Conservation (phyloP, 163 green algal genomes). For the Scenedesmus sp. region DNA sequence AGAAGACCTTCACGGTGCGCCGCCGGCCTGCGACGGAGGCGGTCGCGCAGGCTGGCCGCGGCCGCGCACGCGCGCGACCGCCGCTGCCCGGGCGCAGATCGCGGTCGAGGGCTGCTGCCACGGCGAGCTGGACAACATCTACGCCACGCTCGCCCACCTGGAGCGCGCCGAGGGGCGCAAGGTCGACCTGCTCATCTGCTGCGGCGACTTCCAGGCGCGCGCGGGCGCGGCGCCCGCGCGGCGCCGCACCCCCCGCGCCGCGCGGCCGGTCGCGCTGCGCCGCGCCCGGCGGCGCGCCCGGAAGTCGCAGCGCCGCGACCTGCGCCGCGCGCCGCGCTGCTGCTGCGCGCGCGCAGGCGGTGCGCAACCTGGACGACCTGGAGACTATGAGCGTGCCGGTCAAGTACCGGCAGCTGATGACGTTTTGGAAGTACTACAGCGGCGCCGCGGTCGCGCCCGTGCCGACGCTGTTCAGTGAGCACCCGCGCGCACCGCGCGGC, state of each 20-base stretch:
- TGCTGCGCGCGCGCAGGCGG: too few species aligned
- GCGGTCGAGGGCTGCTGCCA: slow-evolving; percentile 97
- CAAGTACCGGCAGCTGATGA: slow-evolving; percentile 94
- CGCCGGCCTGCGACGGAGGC: too few species aligned
- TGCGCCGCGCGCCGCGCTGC: too few species aligned
- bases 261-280: too few species aligned
- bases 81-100: slow-evolving; percentile 68
- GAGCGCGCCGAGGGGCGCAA: slow-evolving; percentile 74
- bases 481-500: neutral
- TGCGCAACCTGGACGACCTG: slow-evolving; percentile 96
- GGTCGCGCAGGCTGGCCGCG: too few species aligned
- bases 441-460: slow-evolving; percentile 80
- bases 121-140: slow-evolving; percentile 98
- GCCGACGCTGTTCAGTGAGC: slow-evolving; percentile 94
- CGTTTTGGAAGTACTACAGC: slow-evolving; percentile 97
- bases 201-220: slow-evolving; percentile 96
- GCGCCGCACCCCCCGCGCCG: too few species aligned
- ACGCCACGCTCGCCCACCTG: slow-evolving; percentile 85
- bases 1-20: too few species aligned
- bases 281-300: too few species aligned
- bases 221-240: too few species aligned
- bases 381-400: slow-evolving; percentile 91
- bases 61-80: too few species aligned
- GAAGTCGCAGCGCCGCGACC: too few species aligned
- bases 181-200: slow-evolving; percentile 97